These are phyloP conservation scores for Mallotus japonicus DNA, from an alignment of 441 rosid species.

Conservation along the genomic window DNA sequence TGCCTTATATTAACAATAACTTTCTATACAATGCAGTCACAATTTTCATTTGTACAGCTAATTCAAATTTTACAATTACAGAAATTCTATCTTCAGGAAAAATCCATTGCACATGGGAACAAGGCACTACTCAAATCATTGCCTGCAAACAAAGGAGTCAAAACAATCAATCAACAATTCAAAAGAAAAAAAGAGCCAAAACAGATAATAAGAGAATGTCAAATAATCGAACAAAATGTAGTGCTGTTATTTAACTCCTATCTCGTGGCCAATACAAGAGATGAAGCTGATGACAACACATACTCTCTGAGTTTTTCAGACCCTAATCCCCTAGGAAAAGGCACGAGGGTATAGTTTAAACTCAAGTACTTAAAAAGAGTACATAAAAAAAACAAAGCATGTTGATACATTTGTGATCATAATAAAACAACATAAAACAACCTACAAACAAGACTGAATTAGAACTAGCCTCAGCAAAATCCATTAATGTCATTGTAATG, in stretches of 20 bases:
- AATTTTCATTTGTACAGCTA: too few species aligned
- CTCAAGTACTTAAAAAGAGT: constrained; percentile 15
- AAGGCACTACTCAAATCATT: background rate
- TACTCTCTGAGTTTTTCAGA: constrained; percentile 23
- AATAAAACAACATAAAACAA: too few species aligned
- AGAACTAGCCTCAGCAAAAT: constrained; percentile 34
- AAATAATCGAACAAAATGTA: background rate
- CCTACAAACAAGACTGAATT: too few species aligned
- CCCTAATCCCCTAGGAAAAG: constrained; percentile 16
- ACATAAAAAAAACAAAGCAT: background rate
- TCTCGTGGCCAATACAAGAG: background rate
- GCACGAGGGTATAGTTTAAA: constrained; percentile 42
- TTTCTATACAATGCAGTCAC: too few species aligned
- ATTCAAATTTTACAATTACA: too few species aligned
- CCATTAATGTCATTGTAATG: constrained; percentile 38
- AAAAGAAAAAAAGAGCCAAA: background rate
- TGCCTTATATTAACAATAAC: too few species aligned
- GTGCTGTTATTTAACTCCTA: constrained; percentile 27
- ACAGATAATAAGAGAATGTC: background rate
- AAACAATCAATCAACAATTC: background rate
- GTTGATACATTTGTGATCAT: too few species aligned
- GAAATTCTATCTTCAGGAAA: too few species aligned
- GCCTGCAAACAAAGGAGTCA: background rate
- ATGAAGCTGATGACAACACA: constrained; percentile 33
- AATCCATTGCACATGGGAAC: too few species aligned